A percentile compares a stretch with the other conserved stretches of the same genome.
Conservation (phyloP, 257 asterid genomes). For the Primulina tabacum region DNA sequence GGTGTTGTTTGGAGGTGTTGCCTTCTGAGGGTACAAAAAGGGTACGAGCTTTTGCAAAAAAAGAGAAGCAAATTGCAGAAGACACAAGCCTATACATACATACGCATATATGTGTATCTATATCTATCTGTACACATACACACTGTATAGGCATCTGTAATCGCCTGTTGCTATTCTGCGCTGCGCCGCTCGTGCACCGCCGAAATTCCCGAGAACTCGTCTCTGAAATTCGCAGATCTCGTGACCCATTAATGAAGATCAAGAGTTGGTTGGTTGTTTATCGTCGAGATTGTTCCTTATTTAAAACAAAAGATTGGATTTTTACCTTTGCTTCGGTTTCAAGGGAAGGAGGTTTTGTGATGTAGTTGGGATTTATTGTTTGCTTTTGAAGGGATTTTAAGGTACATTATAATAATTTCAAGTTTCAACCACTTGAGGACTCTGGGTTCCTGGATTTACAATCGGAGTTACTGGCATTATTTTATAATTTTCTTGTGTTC, state of each 20-base stretch:
- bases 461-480: constrained; percentile 22
- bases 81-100: constrained; percentile 7
- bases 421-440: not conserved
- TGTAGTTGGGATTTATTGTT: not conserved
- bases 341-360: constrained; percentile 51
- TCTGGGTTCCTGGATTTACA: constrained; percentile 25
- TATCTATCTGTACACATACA: not conserved
- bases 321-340: constrained; percentile 48
- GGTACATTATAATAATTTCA: constrained; percentile 31
- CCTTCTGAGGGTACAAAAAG: constrained; percentile 17
- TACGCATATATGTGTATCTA: no score
- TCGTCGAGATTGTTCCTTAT: constrained; percentile 24
- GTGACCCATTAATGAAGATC: constrained; percentile 30
- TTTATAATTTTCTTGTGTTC: constrained; percentile 18
- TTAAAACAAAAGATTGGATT: constrained; percentile 19
- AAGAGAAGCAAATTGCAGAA: constrained; percentile 23
- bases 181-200: constrained; percentile 68
- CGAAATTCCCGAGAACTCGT: constrained; percentile 33
- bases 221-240: constrained; percentile 45
- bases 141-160: constrained; percentile 25
- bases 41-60: not conserved
- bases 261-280: constrained; percentile 2
- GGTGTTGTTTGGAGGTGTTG: constrained; percentile 26
- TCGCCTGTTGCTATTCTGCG: constrained; percentile 34
- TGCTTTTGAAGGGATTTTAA: constrained; percentile 41